A percentile compares a stretch with the other conserved stretches of the same genome.
Conservation (phyloP, 164 flowering plant species). For the Vitis amurensis region DNA sequence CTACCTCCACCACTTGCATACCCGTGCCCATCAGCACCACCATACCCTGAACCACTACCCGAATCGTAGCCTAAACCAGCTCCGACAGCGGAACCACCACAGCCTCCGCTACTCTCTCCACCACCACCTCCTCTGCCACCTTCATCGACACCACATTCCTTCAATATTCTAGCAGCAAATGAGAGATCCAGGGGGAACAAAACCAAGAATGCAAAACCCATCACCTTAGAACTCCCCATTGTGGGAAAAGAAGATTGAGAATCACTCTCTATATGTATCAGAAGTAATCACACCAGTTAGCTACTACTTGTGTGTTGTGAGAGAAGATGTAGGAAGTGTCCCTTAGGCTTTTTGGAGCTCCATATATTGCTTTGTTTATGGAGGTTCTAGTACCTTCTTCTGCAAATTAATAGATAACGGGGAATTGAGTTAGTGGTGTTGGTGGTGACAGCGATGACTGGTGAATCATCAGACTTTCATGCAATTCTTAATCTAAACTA, state of each 20-base stretch:
- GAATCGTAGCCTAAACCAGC: background rate
- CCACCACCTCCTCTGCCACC: background rate
- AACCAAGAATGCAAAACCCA: conserved; percentile 24
- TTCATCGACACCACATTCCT: background rate
- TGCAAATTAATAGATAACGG: background rate
- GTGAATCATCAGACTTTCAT: too few species aligned
- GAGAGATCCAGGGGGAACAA: conserved; percentile 24
- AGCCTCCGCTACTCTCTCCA: background rate
- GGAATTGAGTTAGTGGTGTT: conserved; percentile 10
- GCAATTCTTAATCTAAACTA: too few species aligned
- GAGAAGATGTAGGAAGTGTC: background rate
- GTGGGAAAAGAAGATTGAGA: background rate
- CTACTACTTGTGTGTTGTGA: background rate
- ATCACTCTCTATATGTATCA: background rate
- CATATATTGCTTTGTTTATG: too few species aligned
- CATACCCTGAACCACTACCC: conserved; percentile 15
- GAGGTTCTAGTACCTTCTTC: conserved; percentile 15
- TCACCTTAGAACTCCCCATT: conserved; percentile 20
- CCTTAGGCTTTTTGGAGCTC: conserved; percentile 11
- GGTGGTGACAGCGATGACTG: too few species aligned
- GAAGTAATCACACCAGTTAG: too few species aligned
- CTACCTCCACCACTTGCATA: conserved; percentile 11
- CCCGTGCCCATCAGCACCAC: conserved; percentile 13
- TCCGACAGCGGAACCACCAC: conserved; percentile 13
- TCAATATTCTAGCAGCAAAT: conserved; percentile 26